phyloP scores from a whole-genome alignment of 225 moss, liverwort and hornwort genomes.

The Pleurozium schreberi region DNA sequence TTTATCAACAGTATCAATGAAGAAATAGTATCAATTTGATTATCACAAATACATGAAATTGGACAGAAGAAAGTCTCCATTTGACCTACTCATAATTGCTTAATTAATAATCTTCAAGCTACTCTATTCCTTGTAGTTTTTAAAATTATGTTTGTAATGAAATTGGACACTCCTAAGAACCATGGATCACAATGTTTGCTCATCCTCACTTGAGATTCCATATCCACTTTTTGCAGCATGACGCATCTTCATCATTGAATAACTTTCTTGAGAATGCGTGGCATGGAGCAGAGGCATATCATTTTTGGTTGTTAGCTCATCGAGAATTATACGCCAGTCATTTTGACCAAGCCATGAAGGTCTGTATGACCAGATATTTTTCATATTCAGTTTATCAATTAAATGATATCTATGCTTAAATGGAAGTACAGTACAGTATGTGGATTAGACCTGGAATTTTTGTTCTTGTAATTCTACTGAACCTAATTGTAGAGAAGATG shows the following conservation, averaged over 20 bases:
- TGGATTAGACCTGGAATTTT: background rate
- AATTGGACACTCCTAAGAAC: background rate
- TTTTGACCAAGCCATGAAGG: constrained; percentile 91
- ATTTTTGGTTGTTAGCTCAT: constrained; percentile 79
- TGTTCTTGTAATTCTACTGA: background rate
- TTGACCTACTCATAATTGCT: background rate
- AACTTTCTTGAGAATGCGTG: constrained; percentile 45
- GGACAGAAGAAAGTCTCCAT: background rate
- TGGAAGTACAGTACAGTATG: background rate
- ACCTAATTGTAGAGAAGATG: background rate
- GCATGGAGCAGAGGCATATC: constrained; percentile 96
- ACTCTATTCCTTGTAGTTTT: background rate
- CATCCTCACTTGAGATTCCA: background rate
- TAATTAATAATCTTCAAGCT: too few relatives aligned
- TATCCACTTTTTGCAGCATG: constrained; percentile 20
- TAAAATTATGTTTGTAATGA: background rate
- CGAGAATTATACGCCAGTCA: constrained; percentile 68
- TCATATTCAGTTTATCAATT: background rate
- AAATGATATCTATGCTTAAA: background rate
- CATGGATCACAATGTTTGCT: background rate
- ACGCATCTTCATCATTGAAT: constrained; percentile 37
- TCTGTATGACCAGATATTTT: background rate
- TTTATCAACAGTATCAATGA: background rate
- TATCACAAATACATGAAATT: background rate
- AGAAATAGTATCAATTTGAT: background rate